Percentiles rank a stretch among this genome's conserved stretches.
phyloP scores from a whole-genome alignment of 495 filamentous ascomycete species.

The Articulospora tetracladia region DNA sequence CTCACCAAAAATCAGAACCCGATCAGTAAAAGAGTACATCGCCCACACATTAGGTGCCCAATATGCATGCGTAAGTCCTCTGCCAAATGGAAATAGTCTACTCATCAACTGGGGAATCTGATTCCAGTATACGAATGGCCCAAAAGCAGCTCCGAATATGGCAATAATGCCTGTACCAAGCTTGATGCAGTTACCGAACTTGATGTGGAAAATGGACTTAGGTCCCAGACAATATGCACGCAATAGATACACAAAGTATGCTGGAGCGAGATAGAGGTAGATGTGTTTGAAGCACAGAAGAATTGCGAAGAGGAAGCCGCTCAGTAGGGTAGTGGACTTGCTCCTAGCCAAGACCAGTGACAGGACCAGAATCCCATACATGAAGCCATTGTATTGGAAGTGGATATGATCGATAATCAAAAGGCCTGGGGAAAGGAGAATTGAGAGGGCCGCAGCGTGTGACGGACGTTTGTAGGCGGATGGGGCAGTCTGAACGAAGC shows the following conservation, averaged over 20 bases:
- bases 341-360: constrained; percentile 80
- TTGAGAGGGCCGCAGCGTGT: constrained; percentile 82
- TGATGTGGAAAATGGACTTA: constrained; percentile 70
- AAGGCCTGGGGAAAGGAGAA: constrained; percentile 87
- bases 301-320: constrained; percentile 77
- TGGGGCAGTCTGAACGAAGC: constrained; percentile 19
- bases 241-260: constrained; percentile 91
- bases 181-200: constrained; percentile 74
- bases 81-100: constrained; percentile 88
- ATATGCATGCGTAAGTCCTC: constrained; percentile 93
- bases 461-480: constrained; percentile 67
- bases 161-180: constrained; percentile 67
- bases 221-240: constrained; percentile 84
- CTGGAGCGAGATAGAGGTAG: constrained; percentile 93
- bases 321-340: constrained; percentile 68
- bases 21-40: constrained; percentile 88
- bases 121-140: constrained; percentile 78
- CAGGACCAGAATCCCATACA: constrained; percentile 84
- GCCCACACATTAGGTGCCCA: constrained; percentile 99
- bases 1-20: constrained; percentile 75
- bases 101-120: constrained; percentile 86
- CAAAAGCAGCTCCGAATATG: constrained; percentile 82
- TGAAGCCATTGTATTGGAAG: constrained; percentile 97
- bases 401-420: constrained; percentile 98
- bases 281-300: constrained; percentile 96